Base-by-base conservation (phyloP, 306 rosid species). In the Clitoria ternatea region DNA sequence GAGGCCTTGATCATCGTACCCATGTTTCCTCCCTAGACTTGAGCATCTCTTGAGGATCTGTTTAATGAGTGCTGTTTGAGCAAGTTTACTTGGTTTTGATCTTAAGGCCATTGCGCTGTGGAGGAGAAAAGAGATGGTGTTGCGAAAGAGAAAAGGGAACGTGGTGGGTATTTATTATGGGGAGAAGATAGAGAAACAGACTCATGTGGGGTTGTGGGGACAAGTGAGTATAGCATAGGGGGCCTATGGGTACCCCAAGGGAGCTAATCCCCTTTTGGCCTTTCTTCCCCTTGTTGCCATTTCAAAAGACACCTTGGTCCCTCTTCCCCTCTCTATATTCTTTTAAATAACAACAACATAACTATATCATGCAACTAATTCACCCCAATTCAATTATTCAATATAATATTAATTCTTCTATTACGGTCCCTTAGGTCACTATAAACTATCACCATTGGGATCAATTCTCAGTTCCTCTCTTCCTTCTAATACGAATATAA, bases 1-100 rank as follows among this genome's bases (percentile, higher is more conserved):
- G 1, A 77, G 69, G 0, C 78, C 91, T 24, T 79, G 82, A 14
- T 90, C 87, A 15, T 83, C 89, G 24, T 78, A 78, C 54, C 64
- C 81, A 37, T 84, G 89, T 50, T 87, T 94, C 60, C 44, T 84
- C 0, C 96, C 92, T 43, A 95, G 40, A 57, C 99, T 94, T 1
- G 97, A 91, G 47, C 99, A 94, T 47, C 97, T 82, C 84, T 87
- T 91, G 3, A 95, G 78, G 66, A 95, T 87, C 69, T 95, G 97
- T 78, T 89, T 95, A 5, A 95, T 80, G 0, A 86, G 84, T 22
- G 95, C 87, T 30, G 89, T 45, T 33, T 89, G 99, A 30, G 91
- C 61, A 19, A 84, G 80, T 59, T 65, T 78, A 63, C 18, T 82
- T 7, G 88, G 57, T 78, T 89, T 91, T n/a, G n/a, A n/a, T 48